Evolutionary conservation across 1,139 yeast genomes (phyloP).

Genomic region (Dujonia santamariae): DNA sequence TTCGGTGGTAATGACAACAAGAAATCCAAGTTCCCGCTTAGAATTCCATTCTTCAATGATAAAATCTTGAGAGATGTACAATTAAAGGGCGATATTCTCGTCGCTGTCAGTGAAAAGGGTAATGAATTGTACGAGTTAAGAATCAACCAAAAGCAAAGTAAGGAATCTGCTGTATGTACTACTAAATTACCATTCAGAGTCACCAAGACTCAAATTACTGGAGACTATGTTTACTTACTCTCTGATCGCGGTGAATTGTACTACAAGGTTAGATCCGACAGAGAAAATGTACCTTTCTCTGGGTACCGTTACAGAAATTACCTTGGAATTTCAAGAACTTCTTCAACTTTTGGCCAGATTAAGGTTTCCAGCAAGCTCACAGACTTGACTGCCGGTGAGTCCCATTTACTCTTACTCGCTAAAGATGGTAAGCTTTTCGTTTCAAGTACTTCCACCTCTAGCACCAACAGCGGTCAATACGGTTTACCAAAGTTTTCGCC

Average conservation of each 20-base stretch:
- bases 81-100: constrained; percentile 46
- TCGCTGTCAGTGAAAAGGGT: constrained; percentile 56
- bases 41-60: constrained; percentile 65
- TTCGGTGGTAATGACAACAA: constrained; percentile 33
- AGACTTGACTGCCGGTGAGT: constrained; percentile 57
- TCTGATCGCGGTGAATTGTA: constrained; percentile 50
- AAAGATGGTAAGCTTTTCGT: constrained; percentile 63
- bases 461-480: constrained; percentile 66
- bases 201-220: constrained; percentile 51
- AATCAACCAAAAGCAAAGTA: constrained; percentile 20
- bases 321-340: constrained; percentile 18
- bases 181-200: constrained; percentile 43
- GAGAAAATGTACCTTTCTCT: constrained; percentile 12
- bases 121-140: constrained; percentile 82
- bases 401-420: constrained; percentile 64
- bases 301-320: constrained; percentile 19
- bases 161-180: constrained; percentile 7
- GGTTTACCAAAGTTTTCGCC: constrained; percentile 77
- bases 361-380: constrained; percentile 39
- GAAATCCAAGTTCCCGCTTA: constrained; percentile 49
- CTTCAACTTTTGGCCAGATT: constrained; percentile 9
- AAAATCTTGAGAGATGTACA: constrained; percentile 57
- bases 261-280: constrained; percentile 42
- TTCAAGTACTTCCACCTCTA: constrained; percentile 49
- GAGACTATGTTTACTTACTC: constrained; percentile 57